phyloP scores from a whole-genome alignment of 2,329 filamentous ascomycete species.

The Domatiomyces globalis region DNA sequence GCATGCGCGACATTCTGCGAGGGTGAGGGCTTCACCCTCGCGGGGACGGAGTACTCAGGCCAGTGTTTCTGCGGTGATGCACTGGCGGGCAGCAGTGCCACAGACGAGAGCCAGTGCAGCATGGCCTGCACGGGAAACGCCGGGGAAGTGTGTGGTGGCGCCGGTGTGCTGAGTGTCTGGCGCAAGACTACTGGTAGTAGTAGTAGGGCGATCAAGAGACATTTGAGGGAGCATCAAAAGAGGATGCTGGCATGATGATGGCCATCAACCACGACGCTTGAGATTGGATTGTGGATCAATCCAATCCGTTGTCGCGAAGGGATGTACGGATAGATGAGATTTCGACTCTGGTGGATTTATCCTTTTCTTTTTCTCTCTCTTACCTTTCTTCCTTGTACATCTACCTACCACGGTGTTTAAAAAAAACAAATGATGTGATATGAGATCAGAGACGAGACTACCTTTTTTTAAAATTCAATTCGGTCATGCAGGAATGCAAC shows the following conservation, averaged over 20 bases:
- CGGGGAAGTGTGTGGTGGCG: slow-evolving; percentile 39
- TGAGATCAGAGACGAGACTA: no score
- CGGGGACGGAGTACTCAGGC: slow-evolving; percentile 37
- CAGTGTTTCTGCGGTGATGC: slow-evolving; percentile 37
- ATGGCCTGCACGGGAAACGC: slow-evolving; percentile 28
- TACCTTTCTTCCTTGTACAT: no score
- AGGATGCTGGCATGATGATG: background rate
- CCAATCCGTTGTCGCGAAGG: background rate
- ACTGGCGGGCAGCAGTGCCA: slow-evolving; percentile 1
- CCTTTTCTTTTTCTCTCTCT: no score
- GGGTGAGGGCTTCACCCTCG: slow-evolving; percentile 30
- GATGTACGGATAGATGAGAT: background rate
- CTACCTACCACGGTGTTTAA: no score
- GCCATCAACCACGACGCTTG: background rate
- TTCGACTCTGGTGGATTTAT: background rate
- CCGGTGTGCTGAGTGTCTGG: slow-evolving; percentile 10
- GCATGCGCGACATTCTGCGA: slow-evolving; percentile 39
- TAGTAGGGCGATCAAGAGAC: slow-evolving; percentile 5
- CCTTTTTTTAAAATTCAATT: no score
- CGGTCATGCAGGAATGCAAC: no score
- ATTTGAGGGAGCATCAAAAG: slow-evolving; percentile 1
- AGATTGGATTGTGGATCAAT: background rate
- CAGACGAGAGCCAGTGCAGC: slow-evolving; percentile 13
- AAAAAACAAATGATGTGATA: no score
- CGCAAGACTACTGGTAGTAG: background rate